phyloP scores from a whole-genome alignment of 805 yeast genomes.

The Lachancea sp. region DNA sequence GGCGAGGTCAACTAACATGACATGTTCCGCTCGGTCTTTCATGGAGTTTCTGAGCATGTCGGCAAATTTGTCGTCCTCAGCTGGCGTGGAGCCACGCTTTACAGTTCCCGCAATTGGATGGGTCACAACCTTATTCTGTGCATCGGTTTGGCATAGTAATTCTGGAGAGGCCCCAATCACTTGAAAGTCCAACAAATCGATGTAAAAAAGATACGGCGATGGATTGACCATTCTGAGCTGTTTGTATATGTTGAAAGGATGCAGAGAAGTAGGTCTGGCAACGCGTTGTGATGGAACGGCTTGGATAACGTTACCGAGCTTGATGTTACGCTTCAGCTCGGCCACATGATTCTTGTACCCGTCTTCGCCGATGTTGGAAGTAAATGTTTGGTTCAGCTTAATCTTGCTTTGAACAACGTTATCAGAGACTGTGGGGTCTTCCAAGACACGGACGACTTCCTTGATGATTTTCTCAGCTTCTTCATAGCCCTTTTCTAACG shows the following conservation, averaged over 20 bases:
- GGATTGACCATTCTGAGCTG: constrained; percentile 95
- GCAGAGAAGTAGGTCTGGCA: constrained; percentile 88
- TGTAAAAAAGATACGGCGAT: constrained; percentile 91
- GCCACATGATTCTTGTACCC: constrained; percentile 86
- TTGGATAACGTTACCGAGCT: constrained; percentile 91
- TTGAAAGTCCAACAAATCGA: constrained; percentile 87
- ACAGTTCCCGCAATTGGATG: constrained; percentile 99
- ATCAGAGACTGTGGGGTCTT: constrained; percentile 39
- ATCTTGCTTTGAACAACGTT: constrained; percentile 76
- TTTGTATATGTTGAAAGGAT: constrained; percentile 93
- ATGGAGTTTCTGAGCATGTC: constrained; percentile 61
- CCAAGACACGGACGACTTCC: constrained; percentile 46
- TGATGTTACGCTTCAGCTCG: constrained; percentile 69
- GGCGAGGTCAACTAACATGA: constrained; percentile 96
- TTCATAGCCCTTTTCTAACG: constrained; percentile 40
- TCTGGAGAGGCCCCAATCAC: constrained; percentile 98
- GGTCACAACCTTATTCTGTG: constrained; percentile 67
- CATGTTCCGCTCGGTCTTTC: constrained; percentile 96
- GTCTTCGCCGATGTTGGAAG: constrained; percentile 86
- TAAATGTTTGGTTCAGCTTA: constrained; percentile 57
- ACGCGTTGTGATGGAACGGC: constrained; percentile 98
- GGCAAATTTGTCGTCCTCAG: constrained; percentile 86
- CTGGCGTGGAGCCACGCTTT: constrained; percentile 79
- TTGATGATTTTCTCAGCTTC: constrained; percentile 53
- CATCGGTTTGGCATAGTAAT: constrained; percentile 75